Evolutionary conservation across 495 filamentous ascomycete genomes (phyloP).

Genomic region (Trypethelium eluteriae): DNA sequence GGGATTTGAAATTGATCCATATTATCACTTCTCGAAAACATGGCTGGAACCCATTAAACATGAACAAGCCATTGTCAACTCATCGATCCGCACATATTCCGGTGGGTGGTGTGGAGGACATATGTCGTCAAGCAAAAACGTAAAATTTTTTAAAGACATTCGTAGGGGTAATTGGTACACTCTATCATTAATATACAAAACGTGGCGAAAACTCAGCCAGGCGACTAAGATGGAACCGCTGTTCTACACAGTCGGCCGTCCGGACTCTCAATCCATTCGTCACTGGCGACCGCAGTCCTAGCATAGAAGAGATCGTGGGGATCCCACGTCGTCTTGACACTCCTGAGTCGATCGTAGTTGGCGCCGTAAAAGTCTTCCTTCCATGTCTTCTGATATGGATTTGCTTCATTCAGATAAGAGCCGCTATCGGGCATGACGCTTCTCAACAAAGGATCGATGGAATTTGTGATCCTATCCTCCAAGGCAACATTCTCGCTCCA

Average conservation of each 20-base stretch:
- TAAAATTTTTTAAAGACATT: too few relatives aligned
- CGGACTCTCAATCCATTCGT: background rate
- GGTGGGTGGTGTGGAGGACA: too few relatives aligned
- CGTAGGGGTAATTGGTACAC: background rate
- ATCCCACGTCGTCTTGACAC: conserved; percentile 44
- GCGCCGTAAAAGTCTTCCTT: conserved; percentile 44
- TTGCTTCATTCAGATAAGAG: conserved; percentile 45
- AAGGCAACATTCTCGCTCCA: background rate
- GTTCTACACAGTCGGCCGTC: background rate
- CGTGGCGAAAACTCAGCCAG: background rate
- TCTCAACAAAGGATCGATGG: background rate
- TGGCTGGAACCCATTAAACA: too few relatives aligned
- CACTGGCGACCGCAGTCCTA: background rate
- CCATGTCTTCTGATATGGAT: conserved; percentile 38
- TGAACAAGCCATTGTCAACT: too few relatives aligned
- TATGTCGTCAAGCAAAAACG: too few relatives aligned
- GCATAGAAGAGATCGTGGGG: conserved; percentile 8
- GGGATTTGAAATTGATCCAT: too few relatives aligned
- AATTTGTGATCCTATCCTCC: background rate
- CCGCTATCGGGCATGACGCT: conserved; percentile 21
- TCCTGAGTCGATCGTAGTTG: conserved; percentile 38
- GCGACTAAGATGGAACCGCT: background rate
- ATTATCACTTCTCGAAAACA: too few relatives aligned
- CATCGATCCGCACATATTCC: too few relatives aligned
- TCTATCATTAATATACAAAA: background rate